A percentile compares a stretch with the other conserved stretches of the same genome.
Conservation (phyloP, 257 asterid species). For the Rubia yunnanensis region DNA sequence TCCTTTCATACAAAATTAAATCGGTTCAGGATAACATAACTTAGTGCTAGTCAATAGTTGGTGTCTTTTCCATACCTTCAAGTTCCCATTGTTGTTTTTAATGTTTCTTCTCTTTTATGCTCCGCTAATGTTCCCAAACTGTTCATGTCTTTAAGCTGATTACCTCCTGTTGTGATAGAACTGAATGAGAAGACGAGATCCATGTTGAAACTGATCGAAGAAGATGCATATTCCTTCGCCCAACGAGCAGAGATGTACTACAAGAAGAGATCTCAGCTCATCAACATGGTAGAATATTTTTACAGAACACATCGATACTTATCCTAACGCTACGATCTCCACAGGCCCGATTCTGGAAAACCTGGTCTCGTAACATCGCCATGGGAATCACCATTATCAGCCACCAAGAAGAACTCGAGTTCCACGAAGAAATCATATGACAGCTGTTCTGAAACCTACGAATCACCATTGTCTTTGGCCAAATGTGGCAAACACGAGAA, state of each 20-base stretch:
- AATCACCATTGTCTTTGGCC: no score
- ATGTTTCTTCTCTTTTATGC: no score
- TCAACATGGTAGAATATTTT: slow-evolving; percentile 68
- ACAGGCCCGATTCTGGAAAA: slow-evolving; percentile 43
- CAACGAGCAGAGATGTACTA: slow-evolving; percentile 91
- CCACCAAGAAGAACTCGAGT: no score
- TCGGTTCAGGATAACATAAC: no score
- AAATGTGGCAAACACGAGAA: no score
- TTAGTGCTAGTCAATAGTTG: no score
- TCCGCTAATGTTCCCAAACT: no score
- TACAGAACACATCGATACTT: slow-evolving; percentile 64
- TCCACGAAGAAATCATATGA: no score
- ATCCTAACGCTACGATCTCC: slow-evolving; percentile 62
- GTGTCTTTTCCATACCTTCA: no score
- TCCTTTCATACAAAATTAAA: no score
- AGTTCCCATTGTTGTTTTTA: no score
- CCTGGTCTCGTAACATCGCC: slow-evolving; percentile 34
- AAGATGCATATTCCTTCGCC: slow-evolving; percentile 82
- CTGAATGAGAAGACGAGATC: slow-evolving; percentile 56
- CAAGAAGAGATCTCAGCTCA: slow-evolving; percentile 75
- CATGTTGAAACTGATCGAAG: slow-evolving; percentile 67
- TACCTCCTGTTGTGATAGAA: slow-evolving; percentile 27
- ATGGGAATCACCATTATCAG: slow-evolving; percentile 44
- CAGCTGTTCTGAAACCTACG: no score
- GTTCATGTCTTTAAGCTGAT: background rate